Evolutionary conservation across 345 rosid genomes (phyloP).

Genomic region (Lenwebbia sp.): DNA sequence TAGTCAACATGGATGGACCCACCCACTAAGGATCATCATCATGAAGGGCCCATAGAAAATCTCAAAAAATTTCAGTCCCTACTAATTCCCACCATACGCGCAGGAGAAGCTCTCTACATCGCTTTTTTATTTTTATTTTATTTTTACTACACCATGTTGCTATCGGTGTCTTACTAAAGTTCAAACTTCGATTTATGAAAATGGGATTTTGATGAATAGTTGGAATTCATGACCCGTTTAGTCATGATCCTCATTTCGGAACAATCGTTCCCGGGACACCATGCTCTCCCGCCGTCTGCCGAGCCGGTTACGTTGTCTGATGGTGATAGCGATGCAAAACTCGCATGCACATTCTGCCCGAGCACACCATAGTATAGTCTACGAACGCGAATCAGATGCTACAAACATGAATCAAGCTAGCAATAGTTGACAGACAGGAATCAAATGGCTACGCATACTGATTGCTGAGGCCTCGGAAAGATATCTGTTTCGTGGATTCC

Average conservation of each 20-base stretch:
- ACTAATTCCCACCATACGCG: neutral
- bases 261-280: neutral
- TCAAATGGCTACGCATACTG: neutral
- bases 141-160: neutral
- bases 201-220: neutral
- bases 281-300: neutral
- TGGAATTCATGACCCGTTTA: neutral
- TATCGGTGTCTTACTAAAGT: fast-evolving
- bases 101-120: neutral
- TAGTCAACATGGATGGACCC: neutral
- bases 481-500: neutral
- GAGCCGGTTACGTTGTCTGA: neutral
- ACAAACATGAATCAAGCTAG: neutral
- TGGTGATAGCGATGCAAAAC: neutral
- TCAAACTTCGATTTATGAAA: neutral
- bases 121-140: neutral
- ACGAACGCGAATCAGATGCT: neutral
- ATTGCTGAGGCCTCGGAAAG: neutral
- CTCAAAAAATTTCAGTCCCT: neutral
- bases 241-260: neutral
- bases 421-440: neutral
- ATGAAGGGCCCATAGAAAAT: neutral
- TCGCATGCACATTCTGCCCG: neutral
- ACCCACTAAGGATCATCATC: neutral
- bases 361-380: neutral